phyloP scores from a whole-genome alignment of 495 filamentous ascomycete genomes.

The Melanomma pulvis-pyrius region DNA sequence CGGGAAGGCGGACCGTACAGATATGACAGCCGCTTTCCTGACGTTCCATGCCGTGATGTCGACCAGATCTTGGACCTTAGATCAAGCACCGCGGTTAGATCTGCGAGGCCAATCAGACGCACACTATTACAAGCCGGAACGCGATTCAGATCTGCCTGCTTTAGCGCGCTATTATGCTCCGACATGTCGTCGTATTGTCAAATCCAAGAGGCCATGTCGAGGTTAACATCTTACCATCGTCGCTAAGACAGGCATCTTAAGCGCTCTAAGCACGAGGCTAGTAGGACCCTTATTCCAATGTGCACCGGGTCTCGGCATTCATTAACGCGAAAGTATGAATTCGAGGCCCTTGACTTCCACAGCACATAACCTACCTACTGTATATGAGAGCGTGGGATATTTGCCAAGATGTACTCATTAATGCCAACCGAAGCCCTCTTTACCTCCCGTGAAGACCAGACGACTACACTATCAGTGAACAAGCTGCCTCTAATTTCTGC shows the following conservation, averaged over 20 bases:
- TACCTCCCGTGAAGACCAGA: too few relatives aligned
- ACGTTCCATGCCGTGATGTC: neutral
- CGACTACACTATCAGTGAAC: too few relatives aligned
- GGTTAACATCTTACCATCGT: neutral
- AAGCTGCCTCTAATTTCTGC: too few relatives aligned
- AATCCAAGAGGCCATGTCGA: neutral
- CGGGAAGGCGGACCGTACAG: conserved; percentile 11
- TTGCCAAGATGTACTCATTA: too few relatives aligned
- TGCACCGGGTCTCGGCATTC: neutral
- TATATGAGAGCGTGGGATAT: too few relatives aligned
- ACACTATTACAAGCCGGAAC: neutral
- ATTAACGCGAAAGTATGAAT: neutral
- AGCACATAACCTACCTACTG: too few relatives aligned
- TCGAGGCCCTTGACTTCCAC: too few relatives aligned
- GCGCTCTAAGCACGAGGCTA: neutral
- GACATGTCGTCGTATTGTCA: neutral
- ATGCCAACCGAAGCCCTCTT: too few relatives aligned
- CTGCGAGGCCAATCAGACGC: conserved; percentile 20
- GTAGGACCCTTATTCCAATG: neutral
- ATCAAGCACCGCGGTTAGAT: conserved; percentile 19
- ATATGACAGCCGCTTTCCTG: neutral
- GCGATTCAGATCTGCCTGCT: conserved; percentile 3
- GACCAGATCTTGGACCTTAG: conserved; percentile 9
- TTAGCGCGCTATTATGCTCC: neutral
- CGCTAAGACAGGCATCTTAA: neutral